Conservation (phyloP, 1,284 basidiomycete genomes). For the Hemileccinum hortonii region DNA sequence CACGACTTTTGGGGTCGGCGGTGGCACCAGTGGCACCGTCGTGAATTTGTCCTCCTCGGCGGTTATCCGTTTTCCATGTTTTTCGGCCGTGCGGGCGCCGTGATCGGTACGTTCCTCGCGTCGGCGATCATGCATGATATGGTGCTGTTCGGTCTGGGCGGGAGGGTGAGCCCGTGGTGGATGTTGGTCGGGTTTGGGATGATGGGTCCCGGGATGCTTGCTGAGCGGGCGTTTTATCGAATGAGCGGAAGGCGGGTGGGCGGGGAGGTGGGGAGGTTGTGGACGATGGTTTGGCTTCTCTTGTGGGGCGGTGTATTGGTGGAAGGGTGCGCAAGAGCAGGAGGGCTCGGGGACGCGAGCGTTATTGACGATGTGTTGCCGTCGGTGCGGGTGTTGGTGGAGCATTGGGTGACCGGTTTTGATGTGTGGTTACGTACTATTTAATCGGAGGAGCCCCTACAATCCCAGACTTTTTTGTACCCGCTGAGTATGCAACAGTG, state of each 20-base stretch:
- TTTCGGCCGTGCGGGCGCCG: background rate
- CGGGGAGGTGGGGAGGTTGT: background rate
- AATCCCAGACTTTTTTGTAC: no score
- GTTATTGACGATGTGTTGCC: constrained; percentile 7
- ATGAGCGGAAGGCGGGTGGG: background rate
- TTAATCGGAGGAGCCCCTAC: no score
- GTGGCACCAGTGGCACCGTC: background rate
- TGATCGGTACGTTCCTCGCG: background rate
- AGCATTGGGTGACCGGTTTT: constrained; percentile 8
- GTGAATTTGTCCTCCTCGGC: background rate
- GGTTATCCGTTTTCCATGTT: background rate
- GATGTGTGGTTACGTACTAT: constrained; percentile 16
- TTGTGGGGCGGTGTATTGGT: background rate
- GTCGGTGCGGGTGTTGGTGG: constrained; percentile 14
- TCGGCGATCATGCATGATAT: background rate
- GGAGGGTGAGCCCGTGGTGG: background rate
- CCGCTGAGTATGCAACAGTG: no score
- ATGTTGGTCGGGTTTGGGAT: background rate
- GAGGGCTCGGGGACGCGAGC: background rate
- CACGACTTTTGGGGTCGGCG: background rate
- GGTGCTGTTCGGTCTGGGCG: background rate
- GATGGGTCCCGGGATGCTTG: background rate
- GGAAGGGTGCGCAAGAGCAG: constrained; percentile 36
- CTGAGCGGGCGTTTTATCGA: background rate
- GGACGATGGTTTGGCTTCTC: no score